These are phyloP conservation scores for Lantana camara DNA, from an alignment of 257 asterid genomes.

Conservation along the genomic window DNA sequence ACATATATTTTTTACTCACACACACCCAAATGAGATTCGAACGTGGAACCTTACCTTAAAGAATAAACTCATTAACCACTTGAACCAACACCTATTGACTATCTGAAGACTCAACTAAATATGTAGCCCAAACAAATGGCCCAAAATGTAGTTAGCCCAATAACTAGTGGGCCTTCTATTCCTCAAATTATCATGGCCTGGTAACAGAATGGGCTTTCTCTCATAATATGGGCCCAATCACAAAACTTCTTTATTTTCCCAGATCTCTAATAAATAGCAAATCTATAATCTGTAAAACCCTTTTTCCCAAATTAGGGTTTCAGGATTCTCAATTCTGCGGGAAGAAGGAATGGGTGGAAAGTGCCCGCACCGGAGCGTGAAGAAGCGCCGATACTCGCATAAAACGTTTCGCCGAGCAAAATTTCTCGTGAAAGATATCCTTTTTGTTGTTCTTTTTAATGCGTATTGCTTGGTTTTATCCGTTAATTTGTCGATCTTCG, in stretches of 20 bases:
- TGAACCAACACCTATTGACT: too few species aligned
- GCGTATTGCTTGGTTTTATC: neutral
- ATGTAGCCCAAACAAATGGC: too few species aligned
- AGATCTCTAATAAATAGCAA: neutral
- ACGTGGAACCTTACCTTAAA: too few species aligned
- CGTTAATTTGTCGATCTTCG: neutral
- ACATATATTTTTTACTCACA: too few species aligned
- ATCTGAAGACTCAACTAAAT: too few species aligned
- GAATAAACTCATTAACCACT: too few species aligned
- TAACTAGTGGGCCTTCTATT: too few species aligned
- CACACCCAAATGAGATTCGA: too few species aligned
- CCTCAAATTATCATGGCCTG: too few species aligned
- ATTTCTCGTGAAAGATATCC: conserved; percentile 45
- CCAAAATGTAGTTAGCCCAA: neutral
- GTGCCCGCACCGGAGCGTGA: conserved; percentile 68
- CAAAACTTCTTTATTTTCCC: neutral
- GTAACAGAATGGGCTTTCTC: neutral
- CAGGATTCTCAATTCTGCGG: neutral
- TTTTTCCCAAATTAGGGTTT: conserved; percentile 37
- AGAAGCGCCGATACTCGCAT: conserved; percentile 54
- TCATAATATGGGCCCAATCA: neutral
- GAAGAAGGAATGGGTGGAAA: conserved; percentile 79
- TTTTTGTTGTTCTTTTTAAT: too few species aligned
- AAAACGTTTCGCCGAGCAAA: conserved; percentile 51
- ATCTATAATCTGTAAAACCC: neutral